These are phyloP conservation scores for Jatropha multifida DNA, from an alignment of 441 rosid genomes.

Conservation along the genomic window DNA sequence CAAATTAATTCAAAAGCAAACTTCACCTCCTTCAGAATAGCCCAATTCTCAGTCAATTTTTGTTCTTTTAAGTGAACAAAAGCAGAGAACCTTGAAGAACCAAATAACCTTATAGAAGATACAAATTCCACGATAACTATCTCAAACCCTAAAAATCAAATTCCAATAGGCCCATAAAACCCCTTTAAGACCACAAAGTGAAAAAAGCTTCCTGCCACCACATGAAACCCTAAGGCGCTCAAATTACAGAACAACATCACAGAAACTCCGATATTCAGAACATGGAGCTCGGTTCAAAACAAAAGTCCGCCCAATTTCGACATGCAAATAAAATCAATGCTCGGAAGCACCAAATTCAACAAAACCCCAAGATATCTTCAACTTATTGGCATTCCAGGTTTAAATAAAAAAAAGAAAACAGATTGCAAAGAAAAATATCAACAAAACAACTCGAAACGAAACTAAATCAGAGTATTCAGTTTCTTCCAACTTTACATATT, in stretches of 20 bases:
- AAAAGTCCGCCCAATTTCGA: constrained; percentile 16
- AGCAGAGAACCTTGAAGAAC: constrained; percentile 19
- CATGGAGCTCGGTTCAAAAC: background rate
- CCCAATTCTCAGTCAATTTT: background rate
- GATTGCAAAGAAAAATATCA: constrained; percentile 6
- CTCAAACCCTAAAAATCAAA: background rate
- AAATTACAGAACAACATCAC: constrained; percentile 21
- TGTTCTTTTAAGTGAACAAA: background rate
- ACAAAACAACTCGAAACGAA: background rate
- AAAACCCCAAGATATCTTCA: constrained; percentile 23
- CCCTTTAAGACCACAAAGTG: background rate
- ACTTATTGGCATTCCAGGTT: constrained; percentile 26
- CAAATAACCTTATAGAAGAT: background rate
- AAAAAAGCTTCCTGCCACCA: constrained; percentile 9
- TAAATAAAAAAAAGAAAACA: constrained; percentile 1
- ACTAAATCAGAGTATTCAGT: constrained; percentile 30
- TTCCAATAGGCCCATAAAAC: background rate
- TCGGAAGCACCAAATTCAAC: background rate
- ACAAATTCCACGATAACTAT: background rate
- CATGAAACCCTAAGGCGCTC: constrained; percentile 32
- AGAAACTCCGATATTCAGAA: constrained; percentile 23
- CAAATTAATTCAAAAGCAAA: background rate
- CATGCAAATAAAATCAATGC: background rate
- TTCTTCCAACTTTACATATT: constrained; percentile 42
- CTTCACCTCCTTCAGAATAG: constrained; percentile 5